phyloP scores from a whole-genome alignment of 2,329 filamentous ascomycete genomes.

The Elsinoe necatrix region DNA sequence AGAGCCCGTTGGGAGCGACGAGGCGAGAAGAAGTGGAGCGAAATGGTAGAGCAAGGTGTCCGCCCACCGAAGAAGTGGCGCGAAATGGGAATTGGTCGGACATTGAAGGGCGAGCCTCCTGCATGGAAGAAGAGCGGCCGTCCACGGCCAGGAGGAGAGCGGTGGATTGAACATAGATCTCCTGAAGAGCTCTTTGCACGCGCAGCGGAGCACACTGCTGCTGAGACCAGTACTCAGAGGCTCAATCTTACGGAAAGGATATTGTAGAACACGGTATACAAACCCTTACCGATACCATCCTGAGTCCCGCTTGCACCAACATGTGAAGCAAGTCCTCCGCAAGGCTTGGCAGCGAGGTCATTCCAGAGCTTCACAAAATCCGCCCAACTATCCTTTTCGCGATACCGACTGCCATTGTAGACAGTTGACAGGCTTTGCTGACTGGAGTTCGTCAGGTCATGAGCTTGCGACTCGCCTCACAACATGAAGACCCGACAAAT shows the following conservation, averaged over 20 bases:
- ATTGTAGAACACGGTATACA: not conserved
- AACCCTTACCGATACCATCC: too few relatives aligned
- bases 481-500: conserved; percentile 4
- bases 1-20: conserved; percentile 40
- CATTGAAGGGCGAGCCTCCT: conserved; percentile 15
- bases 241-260: not conserved
- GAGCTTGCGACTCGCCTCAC: not conserved
- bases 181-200: conserved; percentile 14
- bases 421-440: not conserved
- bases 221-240: not conserved
- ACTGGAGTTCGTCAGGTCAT: not conserved
- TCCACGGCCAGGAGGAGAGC: conserved; percentile 13
- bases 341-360: conserved; percentile 7
- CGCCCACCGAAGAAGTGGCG: conserved; percentile 49
- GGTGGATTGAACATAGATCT: conserved; percentile 18
- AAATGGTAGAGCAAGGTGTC: conserved; percentile 43
- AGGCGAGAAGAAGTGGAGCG: conserved; percentile 42
- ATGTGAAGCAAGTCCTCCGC: not conserved
- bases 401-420: not conserved
- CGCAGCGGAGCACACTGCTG: conserved; percentile 7
- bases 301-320: too few relatives aligned
- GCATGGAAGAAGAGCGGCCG: conserved; percentile 15
- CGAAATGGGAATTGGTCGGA: conserved; percentile 33
- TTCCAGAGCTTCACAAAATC: not conserved
- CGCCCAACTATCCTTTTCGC: not conserved